Conservation (phyloP, 768 basidiomycete genomes). For the Leccinum rimulosum region DNA sequence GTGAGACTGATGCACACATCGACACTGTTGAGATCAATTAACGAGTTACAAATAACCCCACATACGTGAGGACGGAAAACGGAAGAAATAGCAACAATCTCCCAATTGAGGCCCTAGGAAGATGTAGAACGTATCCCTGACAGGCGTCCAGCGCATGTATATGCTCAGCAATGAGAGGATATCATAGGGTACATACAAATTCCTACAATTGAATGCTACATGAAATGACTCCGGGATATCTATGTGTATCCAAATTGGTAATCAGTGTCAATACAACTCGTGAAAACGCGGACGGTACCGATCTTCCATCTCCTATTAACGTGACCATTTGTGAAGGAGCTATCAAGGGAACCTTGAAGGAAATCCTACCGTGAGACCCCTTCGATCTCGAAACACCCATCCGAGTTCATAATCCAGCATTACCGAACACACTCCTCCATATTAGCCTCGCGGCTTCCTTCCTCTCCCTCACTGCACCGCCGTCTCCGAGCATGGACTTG, state of each 20-base stretch:
- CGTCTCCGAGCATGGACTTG: conserved; percentile 78
- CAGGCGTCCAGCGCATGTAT: not conserved
- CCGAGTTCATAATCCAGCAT: conserved; percentile 17
- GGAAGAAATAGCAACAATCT: not conserved
- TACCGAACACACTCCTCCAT: conserved; percentile 34
- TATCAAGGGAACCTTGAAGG: not conserved
- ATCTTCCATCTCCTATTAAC: not conserved
- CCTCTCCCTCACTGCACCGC: conserved; percentile 49
- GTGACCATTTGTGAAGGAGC: not conserved
- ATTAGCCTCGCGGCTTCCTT: conserved; percentile 27
- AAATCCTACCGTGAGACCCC: not conserved
- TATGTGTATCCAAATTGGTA: not conserved
- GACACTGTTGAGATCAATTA: not conserved
- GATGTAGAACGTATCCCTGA: too few species aligned
- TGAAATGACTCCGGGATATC: not conserved
- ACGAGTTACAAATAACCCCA: not conserved
- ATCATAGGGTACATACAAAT: not conserved
- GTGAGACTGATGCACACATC: not conserved
- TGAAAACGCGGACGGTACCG: not conserved
- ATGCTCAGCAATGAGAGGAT: not conserved
- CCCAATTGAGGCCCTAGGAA: not conserved
- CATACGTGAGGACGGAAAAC: not conserved
- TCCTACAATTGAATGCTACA: not conserved
- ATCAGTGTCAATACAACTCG: not conserved
- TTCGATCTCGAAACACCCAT: not conserved